Percentiles rank a stretch among this genome's conserved stretches.
Evolutionary conservation across 2,329 filamentous ascomycete species (phyloP).

Genomic region (Fonsecaea pedrosoi): DNA sequence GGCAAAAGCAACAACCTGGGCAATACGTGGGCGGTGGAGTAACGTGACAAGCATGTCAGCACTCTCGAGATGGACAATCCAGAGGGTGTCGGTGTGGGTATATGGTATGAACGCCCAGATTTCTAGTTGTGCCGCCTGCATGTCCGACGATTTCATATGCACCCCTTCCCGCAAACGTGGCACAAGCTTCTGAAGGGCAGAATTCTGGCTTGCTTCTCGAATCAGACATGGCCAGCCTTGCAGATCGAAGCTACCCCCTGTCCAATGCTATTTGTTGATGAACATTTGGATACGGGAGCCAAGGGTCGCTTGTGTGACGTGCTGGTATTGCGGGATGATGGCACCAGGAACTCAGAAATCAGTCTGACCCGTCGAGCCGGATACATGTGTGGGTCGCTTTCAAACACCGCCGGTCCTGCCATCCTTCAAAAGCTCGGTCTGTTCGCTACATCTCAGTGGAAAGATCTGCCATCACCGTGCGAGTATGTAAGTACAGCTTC

Average conservation of each 20-base stretch:
- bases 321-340: conserved; percentile 7
- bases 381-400: conserved; percentile 1
- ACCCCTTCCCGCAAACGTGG: background rate
- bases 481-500: background rate
- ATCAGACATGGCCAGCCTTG: background rate
- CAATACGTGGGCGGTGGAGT: background rate
- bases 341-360: background rate
- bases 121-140: background rate
- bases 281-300: background rate
- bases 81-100: background rate
- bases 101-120: background rate
- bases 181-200: background rate
- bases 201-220: conserved; percentile 1
- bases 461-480: background rate
- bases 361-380: background rate
- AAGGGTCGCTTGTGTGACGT: conserved; percentile 12
- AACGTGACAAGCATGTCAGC: background rate
- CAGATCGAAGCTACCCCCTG: background rate
- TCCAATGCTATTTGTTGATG: background rate
- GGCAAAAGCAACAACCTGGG: background rate
- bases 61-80: background rate
- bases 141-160: background rate
- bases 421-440: background rate
- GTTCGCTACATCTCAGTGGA: background rate
- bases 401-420: background rate